Evolutionary conservation across 1,139 yeast species (phyloP), one percentile per base, ranked within the genome.

Genomic region (Debaryomyces singareniensis): DNA sequence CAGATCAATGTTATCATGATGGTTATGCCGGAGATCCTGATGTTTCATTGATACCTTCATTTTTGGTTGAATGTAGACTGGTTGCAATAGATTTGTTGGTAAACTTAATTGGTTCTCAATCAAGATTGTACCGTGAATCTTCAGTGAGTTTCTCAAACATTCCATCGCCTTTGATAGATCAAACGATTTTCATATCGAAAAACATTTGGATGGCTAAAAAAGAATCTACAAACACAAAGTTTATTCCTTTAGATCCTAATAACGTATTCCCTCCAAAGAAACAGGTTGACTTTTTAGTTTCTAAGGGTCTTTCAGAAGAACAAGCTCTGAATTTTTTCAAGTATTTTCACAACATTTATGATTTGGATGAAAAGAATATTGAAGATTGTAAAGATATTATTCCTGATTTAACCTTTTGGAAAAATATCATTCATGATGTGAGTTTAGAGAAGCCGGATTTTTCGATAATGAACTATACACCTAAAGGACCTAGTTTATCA

Each of bases 251-350:
- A 20, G 51, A 61, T 12, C 64, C 74, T 57, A 54, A 58, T 25
- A 62, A 65, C 25, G 73, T 75, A 3, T 51, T 65, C 4, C 78
- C 79, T 7, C 69, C 83, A 0, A 57, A 60, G n/a, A 61, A 61
- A 6, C 71, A 74, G 40, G 51, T 71, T 5, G 61, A 66, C 4
- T 74, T 70, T 37, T 52, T 79, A 29, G 49, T 51, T 6, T 48
- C 53, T 1, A 42, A 65, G n/a, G 83, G 82, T 1, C 41, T 75
- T 29, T 27, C 60, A 1, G 61, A 55, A 11, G 42, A 48, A 0
- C 59, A 58, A 16, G 76, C 77, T 0, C 42, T 55, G 4, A 63
- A 61, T 18, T 51, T 62, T 15, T 53, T 71, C 33, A 47, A 55
- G 5, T 55, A 55, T 35, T 49, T 50, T 2, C 40, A 40, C 7